phyloP scores from a whole-genome alignment of 306 rosid genomes.

The Castanea crenata region DNA sequence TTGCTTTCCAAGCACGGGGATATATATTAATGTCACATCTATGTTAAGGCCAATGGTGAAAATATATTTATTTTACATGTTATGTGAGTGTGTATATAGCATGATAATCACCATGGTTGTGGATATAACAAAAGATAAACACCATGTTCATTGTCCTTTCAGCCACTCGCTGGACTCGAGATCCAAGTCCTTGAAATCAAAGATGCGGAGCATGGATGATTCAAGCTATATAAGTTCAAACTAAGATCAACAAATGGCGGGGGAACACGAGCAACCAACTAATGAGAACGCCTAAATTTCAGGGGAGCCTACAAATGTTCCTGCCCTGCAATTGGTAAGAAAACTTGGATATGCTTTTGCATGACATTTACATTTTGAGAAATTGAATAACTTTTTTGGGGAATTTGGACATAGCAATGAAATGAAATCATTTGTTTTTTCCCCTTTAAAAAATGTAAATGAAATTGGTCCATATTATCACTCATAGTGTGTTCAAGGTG shows the following conservation, averaged over 20 bases:
- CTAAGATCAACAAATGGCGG: constrained; percentile 32
- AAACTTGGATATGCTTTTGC: constrained; percentile 9
- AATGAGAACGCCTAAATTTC: constrained; percentile 30
- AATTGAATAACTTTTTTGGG: too few relatives aligned
- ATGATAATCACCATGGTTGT: background rate
- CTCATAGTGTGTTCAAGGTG: constrained; percentile 1
- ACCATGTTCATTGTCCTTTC: constrained; percentile 30
- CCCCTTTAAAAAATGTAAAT: background rate
- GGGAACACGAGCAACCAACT: constrained; percentile 18
- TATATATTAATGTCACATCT: background rate
- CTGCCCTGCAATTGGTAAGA: constrained; percentile 53
- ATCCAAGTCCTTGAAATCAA: constrained; percentile 28
- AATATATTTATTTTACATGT: too few relatives aligned
- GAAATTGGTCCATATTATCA: background rate
- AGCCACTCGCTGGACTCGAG: constrained; percentile 65
- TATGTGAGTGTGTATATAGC: too few relatives aligned
- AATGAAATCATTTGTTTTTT: too few relatives aligned
- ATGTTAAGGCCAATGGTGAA: too few relatives aligned
- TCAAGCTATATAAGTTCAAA: constrained; percentile 27
- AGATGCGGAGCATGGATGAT: constrained; percentile 33
- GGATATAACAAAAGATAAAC: background rate
- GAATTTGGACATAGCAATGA: too few relatives aligned
- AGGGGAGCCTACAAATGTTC: constrained; percentile 33
- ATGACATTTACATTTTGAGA: constrained; percentile 3
- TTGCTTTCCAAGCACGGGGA: background rate